phyloP scores from a whole-genome alignment of 192 early-diverging fungal species.

The Helicostylum pulchrum region DNA sequence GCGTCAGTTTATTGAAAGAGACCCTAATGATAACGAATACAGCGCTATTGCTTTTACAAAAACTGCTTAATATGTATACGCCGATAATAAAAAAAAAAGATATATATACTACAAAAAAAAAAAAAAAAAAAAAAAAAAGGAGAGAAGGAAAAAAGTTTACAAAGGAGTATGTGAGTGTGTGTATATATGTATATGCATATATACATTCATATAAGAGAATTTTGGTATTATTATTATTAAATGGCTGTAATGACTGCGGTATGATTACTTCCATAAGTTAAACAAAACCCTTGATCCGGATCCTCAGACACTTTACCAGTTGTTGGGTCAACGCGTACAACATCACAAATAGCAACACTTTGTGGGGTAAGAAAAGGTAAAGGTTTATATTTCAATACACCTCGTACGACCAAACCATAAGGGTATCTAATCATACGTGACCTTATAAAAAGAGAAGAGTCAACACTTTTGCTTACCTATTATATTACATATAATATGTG shows the following conservation, averaged over 20 bases:
- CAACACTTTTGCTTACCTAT: neutral
- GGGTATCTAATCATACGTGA: constrained; percentile 37
- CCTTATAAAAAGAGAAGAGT: constrained; percentile 10
- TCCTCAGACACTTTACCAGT: constrained; percentile 33
- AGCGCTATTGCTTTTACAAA: constrained; percentile 56
- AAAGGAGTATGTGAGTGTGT: no score
- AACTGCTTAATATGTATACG: neutral
- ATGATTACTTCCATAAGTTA: constrained; percentile 9
- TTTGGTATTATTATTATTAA: no score
- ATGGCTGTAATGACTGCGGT: no score
- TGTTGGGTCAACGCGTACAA: constrained; percentile 30
- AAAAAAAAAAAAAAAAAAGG: no score
- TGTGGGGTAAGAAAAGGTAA: constrained; percentile 22
- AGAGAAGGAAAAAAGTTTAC: no score
- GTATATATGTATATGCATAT: no score
- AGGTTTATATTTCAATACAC: constrained; percentile 30
- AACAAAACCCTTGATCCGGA: constrained; percentile 32
- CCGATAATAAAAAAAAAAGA: no score
- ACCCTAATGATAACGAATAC: constrained; percentile 63
- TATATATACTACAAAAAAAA: no score
- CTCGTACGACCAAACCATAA: constrained; percentile 32
- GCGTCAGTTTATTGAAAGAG: constrained; percentile 62
- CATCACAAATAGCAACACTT: constrained; percentile 36
- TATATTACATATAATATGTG: neutral
- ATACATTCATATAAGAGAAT: no score